Evolutionary conservation across 768 basidiomycete genomes (phyloP), one percentile per base, ranked within the genome.

Genomic region (Agaricus subrufescens): DNA sequence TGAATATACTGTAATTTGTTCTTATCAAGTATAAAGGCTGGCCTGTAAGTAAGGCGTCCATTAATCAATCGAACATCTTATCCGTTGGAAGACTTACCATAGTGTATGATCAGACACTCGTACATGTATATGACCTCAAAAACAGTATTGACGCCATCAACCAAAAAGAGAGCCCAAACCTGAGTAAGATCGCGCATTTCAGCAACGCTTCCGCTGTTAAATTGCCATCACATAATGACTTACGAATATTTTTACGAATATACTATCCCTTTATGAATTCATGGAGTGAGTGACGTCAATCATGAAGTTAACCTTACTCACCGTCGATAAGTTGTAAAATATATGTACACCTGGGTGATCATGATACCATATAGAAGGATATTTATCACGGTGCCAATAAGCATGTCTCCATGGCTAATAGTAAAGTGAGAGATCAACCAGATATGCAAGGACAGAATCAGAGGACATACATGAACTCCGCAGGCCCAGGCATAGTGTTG

Each of bases 121-220:
- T 81, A 83, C 12, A 81, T 53, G 58, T 78, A 77, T 3, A 70
- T 57, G 25, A 75, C 62, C 38, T 78, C 74, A 59, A 79, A 79
- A 10, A 67, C 61, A 2, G 75, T 70, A 58, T 80, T 81, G 31
- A 75, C 60, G 1, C 77, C 79, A 63, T 83, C 81, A 46, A 73
- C 75, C 7, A 78, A 12, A 48, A 82, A 70, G 2, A 82, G 66
- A 15, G 31, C 29, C 9, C 37, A 15, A 14, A 53, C 34, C 52
- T 51, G 23, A 25, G 11, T n/a, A 5, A 19, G 5, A 27, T 8
- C 27, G 31, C 4, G 7, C 31, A 38, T 34, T 31, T 31, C 19
- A 15, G 30, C 37, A 19, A 38, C n/a, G 30, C 19, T n/a, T 4
- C 4, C 8, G 14, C 12, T 56, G 34, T 61, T 53, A 44, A 80